Base-by-base conservation (phyloP, 139 green algal species). In the Yamagishiella unicocca region DNA sequence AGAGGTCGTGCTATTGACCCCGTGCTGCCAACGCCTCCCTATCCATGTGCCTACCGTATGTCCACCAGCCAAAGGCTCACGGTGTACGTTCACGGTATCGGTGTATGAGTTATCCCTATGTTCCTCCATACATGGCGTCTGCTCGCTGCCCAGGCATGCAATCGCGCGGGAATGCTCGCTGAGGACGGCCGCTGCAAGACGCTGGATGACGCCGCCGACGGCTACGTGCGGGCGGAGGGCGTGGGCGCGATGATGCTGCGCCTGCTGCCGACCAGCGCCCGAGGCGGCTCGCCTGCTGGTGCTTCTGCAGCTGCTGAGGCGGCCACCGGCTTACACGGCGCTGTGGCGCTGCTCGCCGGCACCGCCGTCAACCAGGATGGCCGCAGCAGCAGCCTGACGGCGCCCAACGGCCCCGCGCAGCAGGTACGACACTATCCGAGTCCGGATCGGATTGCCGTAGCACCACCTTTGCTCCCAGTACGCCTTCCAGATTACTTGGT, bases 121-220 rank as follows among this genome's bases (percentile, higher is more conserved):
- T n/a, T n/a, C n/a, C n/a, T n/a, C n/a, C n/a, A n/a, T n/a, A n/a
- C n/a, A n/a, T n/a, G n/a, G n/a, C n/a, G n/a, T n/a, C n/a, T n/a
- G n/a, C n/a, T n/a, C n/a, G n/a, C n/a, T n/a, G n/a, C n/a, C 35
- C 75, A 91, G 86, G 87, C 87, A 0, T 93, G 83, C 68, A 78
- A 87, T 58, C 87, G 86, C 53, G 92, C 95, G 33, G 88, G 95
- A 83, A 98, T 98, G 94, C 90, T 99, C n/a, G 89, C 94, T 0
- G 38, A 77, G 2, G 96, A 97, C 24, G 96, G 96, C 33, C 92
- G 96, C 53, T 98, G 95, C 90, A 98, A 98, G 90, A 96, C 96
- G 1, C 89, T 98, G 40, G 96, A 98, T 77, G 96, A 93, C 2
- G 71, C 89, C 6, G 96, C 96, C 19, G 96, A 98, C 79, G 96